Conservation (phyloP, 1,284 basidiomycete genomes). For the Pseudozyma pruni region DNA sequence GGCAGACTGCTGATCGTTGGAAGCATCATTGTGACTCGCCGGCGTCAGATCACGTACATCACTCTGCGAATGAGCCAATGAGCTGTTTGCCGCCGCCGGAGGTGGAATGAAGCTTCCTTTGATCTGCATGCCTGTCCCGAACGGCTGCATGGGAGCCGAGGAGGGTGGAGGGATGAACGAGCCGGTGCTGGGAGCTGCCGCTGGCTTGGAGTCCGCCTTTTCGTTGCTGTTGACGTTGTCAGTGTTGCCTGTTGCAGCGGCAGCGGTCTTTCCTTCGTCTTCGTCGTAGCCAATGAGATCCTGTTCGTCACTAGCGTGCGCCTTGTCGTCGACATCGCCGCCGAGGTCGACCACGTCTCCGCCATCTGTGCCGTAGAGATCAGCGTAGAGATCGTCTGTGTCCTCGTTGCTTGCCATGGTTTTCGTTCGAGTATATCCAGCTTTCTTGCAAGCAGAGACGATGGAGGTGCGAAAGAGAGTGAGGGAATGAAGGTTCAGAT, state of each 20-base stretch:
- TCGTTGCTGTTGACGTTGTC: slow-evolving; percentile 1
- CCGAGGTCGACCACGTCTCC: slow-evolving; percentile 33
- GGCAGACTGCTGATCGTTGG: slow-evolving; percentile 2
- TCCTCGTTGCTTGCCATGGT: slow-evolving; percentile 52
- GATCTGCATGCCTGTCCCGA: slow-evolving; percentile 36
- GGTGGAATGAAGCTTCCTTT: slow-evolving; percentile 49
- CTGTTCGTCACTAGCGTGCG: slow-evolving; percentile 26
- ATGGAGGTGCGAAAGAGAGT: background rate
- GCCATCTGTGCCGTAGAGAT: slow-evolving; percentile 53
- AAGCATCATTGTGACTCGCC: slow-evolving; percentile 22
- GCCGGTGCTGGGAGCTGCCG: slow-evolving; percentile 6
- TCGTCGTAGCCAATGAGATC: slow-evolving; percentile 47
- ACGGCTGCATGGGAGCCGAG: slow-evolving; percentile 17
- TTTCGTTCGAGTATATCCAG: background rate
- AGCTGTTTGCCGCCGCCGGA: slow-evolving; percentile 7
- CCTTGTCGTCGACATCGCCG: slow-evolving; percentile 16
- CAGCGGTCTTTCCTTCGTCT: slow-evolving; percentile 11
- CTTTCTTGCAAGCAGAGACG: background rate
- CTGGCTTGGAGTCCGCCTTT: slow-evolving; percentile 6
- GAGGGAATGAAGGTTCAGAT: background rate
- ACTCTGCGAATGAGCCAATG: slow-evolving; percentile 21
- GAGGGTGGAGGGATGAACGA: slow-evolving; percentile 42
- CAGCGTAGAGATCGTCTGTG: slow-evolving; percentile 60
- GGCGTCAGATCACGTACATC: slow-evolving; percentile 35
- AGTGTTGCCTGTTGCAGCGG: background rate